Evolutionary conservation across 139 green algal species (phyloP), one percentile per base, ranked within the genome.

Genomic region (Tetradesmus obliquus): DNA sequence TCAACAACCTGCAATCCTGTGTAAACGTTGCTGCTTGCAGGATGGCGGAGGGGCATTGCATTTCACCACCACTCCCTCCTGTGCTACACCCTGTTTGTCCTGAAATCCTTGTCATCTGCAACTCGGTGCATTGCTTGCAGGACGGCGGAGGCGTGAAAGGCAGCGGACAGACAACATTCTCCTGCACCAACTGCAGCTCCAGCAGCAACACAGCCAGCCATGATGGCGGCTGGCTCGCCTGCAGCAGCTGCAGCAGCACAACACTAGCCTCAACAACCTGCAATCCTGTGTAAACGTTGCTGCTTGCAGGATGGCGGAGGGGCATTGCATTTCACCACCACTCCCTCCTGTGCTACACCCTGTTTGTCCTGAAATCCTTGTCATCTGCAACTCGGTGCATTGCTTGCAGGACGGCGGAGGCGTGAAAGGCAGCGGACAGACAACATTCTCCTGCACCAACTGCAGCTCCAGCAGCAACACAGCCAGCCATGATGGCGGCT

Each of bases 141-240:
- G 32, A 45, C 32, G 32, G 32, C 19, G 83, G 83, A 19, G 83
- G 20, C 12, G 57, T 88, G 1, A 24, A 55, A 55, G 83, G 54
- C 0, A 15, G 19, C 24, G 55, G 55, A 4, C 55, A 62, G 7
- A 86, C 81, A 62, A 12, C 12, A 4, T 86, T 62, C 15, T 9
- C 4, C 12, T 86, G 81, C 24, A 32, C 51, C 9, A 8, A 62
- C 81, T 86, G 81, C 81, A 3, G 15, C 10, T 12, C 83, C 51
- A 88, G 19, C 83, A 79, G 55, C 57, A 79, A 88, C 83, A 79
- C 20, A 55, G 83, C 83, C 13, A 55, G 55, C 20, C 5, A 55
- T 17, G 74, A 24, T 66, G 83, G 83, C n/a, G 83, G 83, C 1
- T 88, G 83, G 83, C 66, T 88, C 6, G 3, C 20, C 55, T 88